Percentiles rank a stretch among this genome's conserved stretches.
Evolutionary conservation across 2,329 filamentous ascomycete genomes (phyloP).

Genomic region (Fusarium mundagurra): DNA sequence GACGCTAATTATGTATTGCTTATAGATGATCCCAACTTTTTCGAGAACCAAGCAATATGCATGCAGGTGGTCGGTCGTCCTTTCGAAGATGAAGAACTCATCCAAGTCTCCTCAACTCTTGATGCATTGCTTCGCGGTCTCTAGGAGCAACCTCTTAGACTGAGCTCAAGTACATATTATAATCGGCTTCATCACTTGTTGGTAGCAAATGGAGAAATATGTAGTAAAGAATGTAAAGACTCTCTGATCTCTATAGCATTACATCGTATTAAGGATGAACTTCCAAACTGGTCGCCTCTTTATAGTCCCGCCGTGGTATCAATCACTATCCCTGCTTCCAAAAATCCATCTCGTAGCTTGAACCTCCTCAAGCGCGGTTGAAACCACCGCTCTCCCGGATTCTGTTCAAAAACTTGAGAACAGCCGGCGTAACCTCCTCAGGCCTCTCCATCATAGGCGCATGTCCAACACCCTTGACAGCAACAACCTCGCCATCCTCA

Average conservation of each 20-base stretch:
- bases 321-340: background rate
- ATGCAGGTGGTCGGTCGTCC: constrained; percentile 14
- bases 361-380: background rate
- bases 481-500: background rate
- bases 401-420: constrained; percentile 10
- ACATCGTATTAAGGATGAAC: background rate
- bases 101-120: background rate
- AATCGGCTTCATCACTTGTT: too few species aligned
- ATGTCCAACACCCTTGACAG: constrained; percentile 17
- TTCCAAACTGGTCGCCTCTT: too few species aligned
- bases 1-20: accelerated
- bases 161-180: background rate
- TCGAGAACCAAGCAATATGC: background rate
- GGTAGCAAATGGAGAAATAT: background rate
- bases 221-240: background rate
- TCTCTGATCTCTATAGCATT: background rate
- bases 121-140: background rate
- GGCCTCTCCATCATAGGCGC: constrained; percentile 24
- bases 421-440: background rate
- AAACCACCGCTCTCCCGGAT: background rate
- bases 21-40: background rate
- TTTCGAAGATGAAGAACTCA: constrained; percentile 20
- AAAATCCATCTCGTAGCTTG: background rate
- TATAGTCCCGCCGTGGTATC: background rate
- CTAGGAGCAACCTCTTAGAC: background rate